phyloP scores from a whole-genome alignment of 805 yeast genomes.

The Naumovozyma castellii region DNA sequence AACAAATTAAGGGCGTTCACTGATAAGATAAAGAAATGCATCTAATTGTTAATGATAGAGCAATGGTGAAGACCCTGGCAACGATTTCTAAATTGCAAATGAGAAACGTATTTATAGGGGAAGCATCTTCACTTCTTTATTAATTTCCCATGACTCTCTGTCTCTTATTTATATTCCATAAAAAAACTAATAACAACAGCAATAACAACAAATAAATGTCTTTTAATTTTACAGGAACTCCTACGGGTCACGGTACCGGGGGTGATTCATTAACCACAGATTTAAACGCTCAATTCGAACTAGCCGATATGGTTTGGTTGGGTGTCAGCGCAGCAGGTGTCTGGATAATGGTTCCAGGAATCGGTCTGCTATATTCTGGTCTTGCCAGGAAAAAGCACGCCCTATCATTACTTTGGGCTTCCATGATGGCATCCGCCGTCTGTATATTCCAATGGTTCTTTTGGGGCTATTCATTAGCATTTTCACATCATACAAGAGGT shows the following conservation, averaged over 20 bases:
- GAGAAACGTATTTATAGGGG: no score
- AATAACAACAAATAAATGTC: constrained; percentile 14
- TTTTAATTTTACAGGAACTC: constrained; percentile 31
- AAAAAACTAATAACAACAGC: no score
- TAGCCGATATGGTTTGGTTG: constrained; percentile 80
- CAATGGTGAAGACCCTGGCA: no score
- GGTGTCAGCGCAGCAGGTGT: constrained; percentile 71
- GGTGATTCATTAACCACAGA: constrained; percentile 70
- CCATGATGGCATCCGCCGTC: constrained; percentile 77
- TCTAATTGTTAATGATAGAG: no score
- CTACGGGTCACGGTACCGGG: constrained; percentile 61
- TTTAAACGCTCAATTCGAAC: constrained; percentile 59
- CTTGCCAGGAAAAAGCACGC: constrained; percentile 92
- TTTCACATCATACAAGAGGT: constrained; percentile 53
- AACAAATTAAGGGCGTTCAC: no score
- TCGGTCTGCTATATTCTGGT: constrained; percentile 89
- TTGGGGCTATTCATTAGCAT: constrained; percentile 93
- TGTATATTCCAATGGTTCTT: constrained; percentile 94
- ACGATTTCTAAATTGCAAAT: no score
- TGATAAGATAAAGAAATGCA: no score
- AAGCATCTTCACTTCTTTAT: no score
- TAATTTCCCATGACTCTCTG: no score
- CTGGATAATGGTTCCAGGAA: constrained; percentile 95
- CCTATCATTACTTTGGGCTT: constrained; percentile 87
- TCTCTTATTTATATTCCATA: no score